A percentile compares a stretch with the other conserved stretches of the same genome.
Evolutionary conservation across 2,329 filamentous ascomycete genomes (phyloP).

Genomic region (Aspergillus ochraceoroseus): DNA sequence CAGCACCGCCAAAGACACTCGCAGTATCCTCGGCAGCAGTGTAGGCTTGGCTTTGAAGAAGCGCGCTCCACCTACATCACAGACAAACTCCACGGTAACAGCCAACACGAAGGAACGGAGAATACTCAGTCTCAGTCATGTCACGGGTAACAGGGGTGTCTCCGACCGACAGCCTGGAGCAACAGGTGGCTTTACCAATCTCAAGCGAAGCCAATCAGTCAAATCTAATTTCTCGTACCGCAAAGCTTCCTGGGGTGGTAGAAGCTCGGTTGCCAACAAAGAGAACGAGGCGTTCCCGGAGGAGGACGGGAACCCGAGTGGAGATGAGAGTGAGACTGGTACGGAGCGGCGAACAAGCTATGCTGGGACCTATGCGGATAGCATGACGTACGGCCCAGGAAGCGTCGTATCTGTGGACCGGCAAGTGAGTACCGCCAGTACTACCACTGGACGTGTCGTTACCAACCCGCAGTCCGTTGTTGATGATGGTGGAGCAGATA

Average conservation of each 20-base stretch:
- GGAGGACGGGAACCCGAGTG: conserved; percentile 52
- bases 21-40: conserved; percentile 39
- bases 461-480: conserved; percentile 22
- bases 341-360: conserved; percentile 45
- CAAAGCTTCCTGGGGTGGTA: conserved; percentile 66
- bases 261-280: conserved; percentile 47
- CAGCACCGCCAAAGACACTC: conserved; percentile 33
- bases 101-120: conserved; percentile 58
- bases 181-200: conserved; percentile 48
- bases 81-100: conserved; percentile 43
- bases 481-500: conserved; percentile 22
- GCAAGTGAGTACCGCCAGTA: conserved; percentile 40
- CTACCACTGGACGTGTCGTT: conserved; percentile 34
- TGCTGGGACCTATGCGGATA: conserved; percentile 41
- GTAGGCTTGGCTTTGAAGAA: conserved; percentile 49
- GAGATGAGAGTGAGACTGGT: conserved; percentile 49
- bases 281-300: conserved; percentile 62
- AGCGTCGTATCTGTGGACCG: conserved; percentile 40
- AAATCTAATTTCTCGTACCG: conserved; percentile 58
- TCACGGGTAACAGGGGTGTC: conserved; percentile 62
- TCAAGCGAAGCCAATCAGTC: conserved; percentile 75
- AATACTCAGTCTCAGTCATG: conserved; percentile 87
- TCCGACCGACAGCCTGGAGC: conserved; percentile 33
- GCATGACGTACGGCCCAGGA: conserved; percentile 38
- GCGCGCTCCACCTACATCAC: conserved; percentile 46